These are phyloP conservation scores for Beta macrorhiza DNA, from an alignment of 179 eudicot genomes.

Conservation along the genomic window DNA sequence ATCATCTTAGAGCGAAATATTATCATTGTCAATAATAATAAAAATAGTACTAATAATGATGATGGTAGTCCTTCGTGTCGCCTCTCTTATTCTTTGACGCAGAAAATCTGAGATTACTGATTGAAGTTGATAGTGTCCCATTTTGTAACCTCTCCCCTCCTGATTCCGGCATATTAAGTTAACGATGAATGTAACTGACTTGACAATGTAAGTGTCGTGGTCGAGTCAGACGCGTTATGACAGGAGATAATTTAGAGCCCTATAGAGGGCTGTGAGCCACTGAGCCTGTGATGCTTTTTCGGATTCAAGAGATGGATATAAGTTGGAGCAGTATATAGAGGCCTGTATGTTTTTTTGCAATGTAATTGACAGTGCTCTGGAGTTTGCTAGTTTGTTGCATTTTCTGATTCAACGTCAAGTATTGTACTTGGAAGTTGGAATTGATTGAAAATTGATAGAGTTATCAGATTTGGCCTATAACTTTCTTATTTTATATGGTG, in stretches of 20 bases:
- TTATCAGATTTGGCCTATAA: no score
- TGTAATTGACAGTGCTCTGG: neutral
- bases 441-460: neutral
- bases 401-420: neutral
- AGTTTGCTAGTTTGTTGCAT: neutral
- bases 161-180: neutral
- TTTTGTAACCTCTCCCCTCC: neutral
- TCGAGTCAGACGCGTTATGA: no score
- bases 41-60: neutral
- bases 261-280: neutral
- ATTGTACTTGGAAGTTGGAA: neutral
- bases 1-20: neutral
- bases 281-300: neutral
- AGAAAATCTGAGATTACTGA: neutral
- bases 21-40: slow-evolving; percentile 1
- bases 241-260: neutral
- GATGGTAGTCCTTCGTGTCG: neutral
- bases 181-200: neutral
- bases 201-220: neutral
- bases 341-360: neutral
- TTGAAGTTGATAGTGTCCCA: neutral
- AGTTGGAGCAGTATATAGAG: neutral
- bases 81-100: neutral
- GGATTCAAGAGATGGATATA: neutral
- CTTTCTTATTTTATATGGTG: no score